Evolutionary conservation across 345 rosid genomes (phyloP).

Genomic region (Pelargonium nanum): DNA sequence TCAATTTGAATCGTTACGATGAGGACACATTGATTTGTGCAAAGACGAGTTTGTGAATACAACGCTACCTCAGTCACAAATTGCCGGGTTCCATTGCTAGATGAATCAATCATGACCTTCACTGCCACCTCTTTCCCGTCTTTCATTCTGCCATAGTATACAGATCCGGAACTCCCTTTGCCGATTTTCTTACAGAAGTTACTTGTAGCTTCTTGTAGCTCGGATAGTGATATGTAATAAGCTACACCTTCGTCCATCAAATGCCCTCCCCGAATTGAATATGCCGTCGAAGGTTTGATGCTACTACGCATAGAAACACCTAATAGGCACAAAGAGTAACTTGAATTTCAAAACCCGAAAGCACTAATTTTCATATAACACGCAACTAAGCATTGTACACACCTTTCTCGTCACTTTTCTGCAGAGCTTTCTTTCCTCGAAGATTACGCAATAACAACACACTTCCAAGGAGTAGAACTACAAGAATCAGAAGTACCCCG

Average conservation of each 20-base stretch:
- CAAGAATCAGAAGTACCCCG: constrained; percentile 37
- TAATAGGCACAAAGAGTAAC: constrained; percentile 19
- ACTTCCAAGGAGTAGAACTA: constrained; percentile 45
- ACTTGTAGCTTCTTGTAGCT: constrained; percentile 72
- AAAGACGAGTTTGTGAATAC: too few relatives aligned
- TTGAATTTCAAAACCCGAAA: constrained; percentile 4
- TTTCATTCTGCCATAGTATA: constrained; percentile 86
- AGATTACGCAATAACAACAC: constrained; percentile 28
- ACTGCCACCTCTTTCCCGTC: constrained; percentile 95
- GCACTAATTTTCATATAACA: background rate
- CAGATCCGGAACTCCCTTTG: constrained; percentile 88
- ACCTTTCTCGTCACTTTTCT: constrained; percentile 44
- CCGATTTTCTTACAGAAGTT: constrained; percentile 71
- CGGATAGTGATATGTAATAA: constrained; percentile 53
- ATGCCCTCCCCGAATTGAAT: constrained; percentile 57
- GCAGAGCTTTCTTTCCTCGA: constrained; percentile 22
- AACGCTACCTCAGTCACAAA: constrained; percentile 82
- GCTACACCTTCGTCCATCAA: constrained; percentile 72
- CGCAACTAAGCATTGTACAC: background rate
- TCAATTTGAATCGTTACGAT: too few relatives aligned
- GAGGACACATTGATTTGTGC: too few relatives aligned
- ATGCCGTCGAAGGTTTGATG: constrained; percentile 37
- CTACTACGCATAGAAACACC: constrained; percentile 38
- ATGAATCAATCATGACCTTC: constrained; percentile 67
- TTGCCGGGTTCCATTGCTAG: constrained; percentile 56